A percentile compares a stretch with the other conserved stretches of the same genome.
Conservation (phyloP, 345 rosid genomes). For the Toxicodendron radicans region DNA sequence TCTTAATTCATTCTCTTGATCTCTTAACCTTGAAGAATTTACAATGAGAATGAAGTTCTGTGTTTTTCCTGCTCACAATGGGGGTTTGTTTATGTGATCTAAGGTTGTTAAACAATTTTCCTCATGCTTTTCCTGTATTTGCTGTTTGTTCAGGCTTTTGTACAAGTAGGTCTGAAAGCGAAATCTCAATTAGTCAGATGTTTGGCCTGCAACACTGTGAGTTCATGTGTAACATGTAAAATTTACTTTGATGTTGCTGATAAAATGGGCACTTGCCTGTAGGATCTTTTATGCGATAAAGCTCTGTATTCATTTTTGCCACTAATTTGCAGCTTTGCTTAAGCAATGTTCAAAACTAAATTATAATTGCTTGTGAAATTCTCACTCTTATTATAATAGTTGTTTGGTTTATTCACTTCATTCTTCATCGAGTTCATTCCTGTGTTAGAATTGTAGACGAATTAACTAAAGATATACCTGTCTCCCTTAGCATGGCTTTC, state of each 20-base stretch:
- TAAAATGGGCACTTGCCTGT: neutral
- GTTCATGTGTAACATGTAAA: slow-evolving; percentile 10
- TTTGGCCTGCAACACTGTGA: slow-evolving; percentile 85
- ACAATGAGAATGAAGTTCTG: neutral
- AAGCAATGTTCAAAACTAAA: neutral
- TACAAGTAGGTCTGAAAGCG: slow-evolving; percentile 70
- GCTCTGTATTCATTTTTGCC: neutral
- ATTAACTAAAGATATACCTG: too few species aligned
- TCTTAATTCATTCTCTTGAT: too few species aligned
- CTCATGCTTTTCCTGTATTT: slow-evolving; percentile 2
- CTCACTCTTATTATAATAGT: neutral
- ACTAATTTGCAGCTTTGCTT: neutral
- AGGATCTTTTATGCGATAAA: neutral
- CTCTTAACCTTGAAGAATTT: neutral
- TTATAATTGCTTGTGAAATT: neutral
- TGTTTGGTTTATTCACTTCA: neutral
- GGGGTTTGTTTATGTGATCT: neutral
- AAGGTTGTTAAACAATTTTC: neutral
- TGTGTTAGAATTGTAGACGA: too few species aligned
- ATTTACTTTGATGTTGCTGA: slow-evolving; percentile 10
- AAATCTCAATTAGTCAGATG: slow-evolving; percentile 54
- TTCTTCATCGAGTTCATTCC: neutral
- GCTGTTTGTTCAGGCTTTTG: slow-evolving; percentile 53
- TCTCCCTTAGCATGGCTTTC: too few species aligned
- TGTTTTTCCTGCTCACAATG: neutral